phyloP scores from a whole-genome alignment of 805 yeast genomes.

The Wickerhamomyces alni region DNA sequence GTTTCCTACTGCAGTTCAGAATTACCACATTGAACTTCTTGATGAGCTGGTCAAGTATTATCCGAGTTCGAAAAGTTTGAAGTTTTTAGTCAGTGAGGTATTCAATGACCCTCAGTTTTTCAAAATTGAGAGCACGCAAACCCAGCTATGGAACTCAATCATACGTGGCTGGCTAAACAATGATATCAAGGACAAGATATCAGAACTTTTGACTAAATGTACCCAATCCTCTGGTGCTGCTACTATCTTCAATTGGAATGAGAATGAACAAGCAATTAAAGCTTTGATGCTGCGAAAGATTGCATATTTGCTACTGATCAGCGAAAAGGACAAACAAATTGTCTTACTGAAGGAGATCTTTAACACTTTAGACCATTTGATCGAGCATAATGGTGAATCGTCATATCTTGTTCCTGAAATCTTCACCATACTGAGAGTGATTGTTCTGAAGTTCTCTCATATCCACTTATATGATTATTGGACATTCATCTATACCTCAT shows the following conservation, averaged over 20 bases:
- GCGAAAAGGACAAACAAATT: constrained; percentile 51
- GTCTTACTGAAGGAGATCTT: constrained; percentile 43
- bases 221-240: constrained; percentile 46
- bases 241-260: constrained; percentile 69
- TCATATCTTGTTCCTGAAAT: constrained; percentile 33
- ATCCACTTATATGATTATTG: constrained; percentile 64
- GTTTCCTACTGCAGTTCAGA: constrained; percentile 32
- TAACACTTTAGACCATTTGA: constrained; percentile 37
- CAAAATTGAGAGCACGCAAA: constrained; percentile 23
- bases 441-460: constrained; percentile 56
- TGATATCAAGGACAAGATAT: constrained; percentile 51
- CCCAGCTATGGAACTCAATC: constrained; percentile 46
- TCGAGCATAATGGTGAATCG: constrained; percentile 27
- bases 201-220: constrained; percentile 37
- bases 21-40: constrained; percentile 40
- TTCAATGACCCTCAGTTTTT: constrained; percentile 60
- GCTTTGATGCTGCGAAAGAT: constrained; percentile 53
- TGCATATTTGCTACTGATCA: constrained; percentile 55
- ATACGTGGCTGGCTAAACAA: constrained; percentile 57
- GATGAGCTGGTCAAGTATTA: constrained; percentile 21
- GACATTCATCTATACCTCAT: constrained; percentile 57
- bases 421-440: constrained; percentile 55
- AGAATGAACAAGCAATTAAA: constrained; percentile 54
- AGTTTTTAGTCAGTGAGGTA: constrained; percentile 52
- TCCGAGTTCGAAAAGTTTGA: constrained; percentile 53